A percentile compares a stretch with the other conserved stretches of the same genome.
phyloP scores from a whole-genome alignment of 257 asterid species.

The Gardenia jasminoides region DNA sequence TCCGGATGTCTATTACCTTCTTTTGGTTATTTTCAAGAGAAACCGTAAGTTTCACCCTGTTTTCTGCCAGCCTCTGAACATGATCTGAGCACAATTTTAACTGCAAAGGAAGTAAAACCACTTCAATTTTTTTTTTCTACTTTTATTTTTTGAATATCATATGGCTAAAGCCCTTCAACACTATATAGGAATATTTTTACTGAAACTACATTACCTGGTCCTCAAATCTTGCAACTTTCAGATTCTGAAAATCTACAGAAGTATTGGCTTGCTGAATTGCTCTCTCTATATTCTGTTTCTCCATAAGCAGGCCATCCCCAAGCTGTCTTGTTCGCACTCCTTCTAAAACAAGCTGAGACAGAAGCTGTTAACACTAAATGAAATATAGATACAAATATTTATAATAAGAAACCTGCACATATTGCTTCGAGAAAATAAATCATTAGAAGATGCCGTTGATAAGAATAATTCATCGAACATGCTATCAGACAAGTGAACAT shows the following conservation, averaged over 20 bases:
- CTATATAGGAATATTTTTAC: not conserved
- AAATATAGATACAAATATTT: not conserved
- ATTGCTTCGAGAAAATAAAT: not conserved
- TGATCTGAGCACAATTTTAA: constrained; percentile 70
- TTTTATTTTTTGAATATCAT: not conserved
- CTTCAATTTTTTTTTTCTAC: not conserved
- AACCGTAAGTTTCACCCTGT: constrained; percentile 50
- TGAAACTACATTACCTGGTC: constrained; percentile 64
- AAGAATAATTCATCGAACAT: not conserved
- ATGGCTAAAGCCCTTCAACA: not conserved
- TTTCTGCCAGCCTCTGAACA: constrained; percentile 69
- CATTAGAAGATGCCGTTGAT: not conserved
- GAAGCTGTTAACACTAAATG: constrained; percentile 16
- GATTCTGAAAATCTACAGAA: constrained; percentile 52
- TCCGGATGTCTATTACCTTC: constrained; percentile 52
- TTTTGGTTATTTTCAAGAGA: constrained; percentile 61
- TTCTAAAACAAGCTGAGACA: constrained; percentile 84
- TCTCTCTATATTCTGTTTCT: constrained; percentile 60
- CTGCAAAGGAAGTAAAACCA: constrained; percentile 48
- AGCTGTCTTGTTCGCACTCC: constrained; percentile 72
- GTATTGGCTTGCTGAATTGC: constrained; percentile 58
- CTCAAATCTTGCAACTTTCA: constrained; percentile 73
- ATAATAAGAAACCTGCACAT: not conserved
- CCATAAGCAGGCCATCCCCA: constrained; percentile 57
- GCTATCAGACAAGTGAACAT: not conserved